Percentiles rank a stretch among this genome's conserved stretches.
These are phyloP conservation scores for Xylaria cubensis DNA, from an alignment of 495 filamentous ascomycete genomes.

Conservation along the genomic window DNA sequence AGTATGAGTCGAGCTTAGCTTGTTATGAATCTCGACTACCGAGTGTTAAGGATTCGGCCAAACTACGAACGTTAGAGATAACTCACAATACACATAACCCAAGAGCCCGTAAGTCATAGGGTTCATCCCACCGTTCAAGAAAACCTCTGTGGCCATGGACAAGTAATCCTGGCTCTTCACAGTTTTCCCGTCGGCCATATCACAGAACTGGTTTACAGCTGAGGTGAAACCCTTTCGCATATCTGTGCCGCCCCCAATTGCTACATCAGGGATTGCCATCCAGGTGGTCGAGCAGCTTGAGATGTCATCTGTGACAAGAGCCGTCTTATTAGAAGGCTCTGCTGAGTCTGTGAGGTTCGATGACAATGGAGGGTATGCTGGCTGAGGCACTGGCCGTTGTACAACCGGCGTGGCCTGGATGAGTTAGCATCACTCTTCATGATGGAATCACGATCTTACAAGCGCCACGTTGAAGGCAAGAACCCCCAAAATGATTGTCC, in stretches of 20 bases:
- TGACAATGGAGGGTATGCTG: background rate
- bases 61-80: background rate
- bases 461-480: constrained; percentile 12
- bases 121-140: constrained; percentile 34
- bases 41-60: background rate
- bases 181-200: constrained; percentile 32
- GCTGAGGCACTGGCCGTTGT: background rate
- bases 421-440: constrained; percentile 5
- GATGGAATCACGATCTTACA: constrained; percentile 17
- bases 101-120: constrained; percentile 36
- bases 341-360: constrained; percentile 5
- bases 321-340: background rate
- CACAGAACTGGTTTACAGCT: constrained; percentile 38
- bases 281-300: constrained; percentile 39
- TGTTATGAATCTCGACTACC: constrained; percentile 43
- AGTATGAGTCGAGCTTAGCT: constrained; percentile 36
- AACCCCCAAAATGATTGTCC: constrained; percentile 5
- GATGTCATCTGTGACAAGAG: constrained; percentile 34
- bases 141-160: constrained; percentile 42
- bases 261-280: constrained; percentile 39
- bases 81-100: constrained; percentile 42
- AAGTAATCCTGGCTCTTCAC: constrained; percentile 38
- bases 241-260: constrained; percentile 38
- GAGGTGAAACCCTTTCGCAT: constrained; percentile 35
- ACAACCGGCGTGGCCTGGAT: constrained; percentile 16